Conservation (phyloP, 1,139 yeast genomes). For the Debaryomycetaceae sp. region DNA sequence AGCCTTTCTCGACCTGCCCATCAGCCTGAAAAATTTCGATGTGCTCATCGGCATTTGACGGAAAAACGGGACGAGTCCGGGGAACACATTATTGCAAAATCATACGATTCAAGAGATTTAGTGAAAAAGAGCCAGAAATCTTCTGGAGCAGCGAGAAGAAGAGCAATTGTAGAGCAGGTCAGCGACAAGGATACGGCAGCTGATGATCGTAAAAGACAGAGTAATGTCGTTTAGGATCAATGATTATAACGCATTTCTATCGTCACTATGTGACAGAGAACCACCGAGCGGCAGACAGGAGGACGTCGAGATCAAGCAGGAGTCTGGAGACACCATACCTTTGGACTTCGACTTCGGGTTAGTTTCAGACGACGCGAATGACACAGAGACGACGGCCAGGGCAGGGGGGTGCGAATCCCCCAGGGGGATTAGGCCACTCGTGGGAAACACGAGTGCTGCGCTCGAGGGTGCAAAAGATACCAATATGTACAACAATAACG, state of each 20-base stretch:
- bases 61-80: neutral
- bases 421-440: neutral
- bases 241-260: constrained; percentile 30
- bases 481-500: neutral
- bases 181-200: neutral
- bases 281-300: constrained; percentile 5
- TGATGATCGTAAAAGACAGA: neutral
- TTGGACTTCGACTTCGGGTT: constrained; percentile 33
- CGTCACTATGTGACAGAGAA: constrained; percentile 25
- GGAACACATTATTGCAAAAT: neutral
- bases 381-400: neutral
- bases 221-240: constrained; percentile 29
- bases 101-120: neutral
- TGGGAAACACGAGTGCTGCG: neutral
- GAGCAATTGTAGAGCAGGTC: neutral
- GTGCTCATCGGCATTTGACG: neutral
- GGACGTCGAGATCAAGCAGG: neutral
- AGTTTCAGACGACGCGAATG: neutral
- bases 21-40: constrained; percentile 3
- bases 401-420: neutral
- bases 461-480: neutral
- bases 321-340: constrained; percentile 13
- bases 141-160: neutral
- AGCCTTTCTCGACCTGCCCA: neutral
- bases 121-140: neutral